A percentile compares a stretch with the other conserved stretches of the same genome.
Conservation (phyloP, 768 basidiomycete genomes). For the Suillus cothurnatus region DNA sequence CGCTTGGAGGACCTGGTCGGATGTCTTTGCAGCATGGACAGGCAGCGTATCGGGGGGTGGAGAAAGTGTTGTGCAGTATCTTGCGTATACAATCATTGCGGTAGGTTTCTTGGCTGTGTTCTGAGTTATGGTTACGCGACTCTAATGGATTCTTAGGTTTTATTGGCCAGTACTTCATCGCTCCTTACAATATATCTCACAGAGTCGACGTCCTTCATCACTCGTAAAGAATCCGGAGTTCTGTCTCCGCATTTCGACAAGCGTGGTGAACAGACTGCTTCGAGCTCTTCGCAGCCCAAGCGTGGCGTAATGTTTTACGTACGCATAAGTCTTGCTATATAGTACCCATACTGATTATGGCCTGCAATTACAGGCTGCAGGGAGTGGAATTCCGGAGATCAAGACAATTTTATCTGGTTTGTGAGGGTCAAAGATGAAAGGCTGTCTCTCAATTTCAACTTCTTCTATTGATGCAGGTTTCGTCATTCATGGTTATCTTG, state of each 20-base stretch:
- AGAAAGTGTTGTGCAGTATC: slow-evolving; percentile 59
- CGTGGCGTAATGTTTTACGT: slow-evolving; percentile 86
- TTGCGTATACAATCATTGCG: slow-evolving; percentile 73
- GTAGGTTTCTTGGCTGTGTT: slow-evolving; percentile 49
- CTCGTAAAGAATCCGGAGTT: slow-evolving; percentile 87
- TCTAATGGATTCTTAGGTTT: slow-evolving; percentile 47
- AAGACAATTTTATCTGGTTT: slow-evolving; percentile 89
- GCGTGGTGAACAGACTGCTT: slow-evolving; percentile 25
- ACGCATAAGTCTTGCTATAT: slow-evolving; percentile 31
- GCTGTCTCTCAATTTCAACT: slow-evolving; percentile 9
- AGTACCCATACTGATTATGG: slow-evolving; percentile 4
- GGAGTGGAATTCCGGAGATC: slow-evolving; percentile 95
- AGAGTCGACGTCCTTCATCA: slow-evolving; percentile 84
- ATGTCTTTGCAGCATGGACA: slow-evolving; percentile 44
- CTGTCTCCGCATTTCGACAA: slow-evolving; percentile 50
- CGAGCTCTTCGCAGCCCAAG: slow-evolving; percentile 35
- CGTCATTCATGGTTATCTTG: slow-evolving; percentile 97
- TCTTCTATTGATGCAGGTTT: slow-evolving; percentile 57
- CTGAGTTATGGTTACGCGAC: slow-evolving; percentile 2
- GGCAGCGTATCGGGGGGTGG: slow-evolving; percentile 28
- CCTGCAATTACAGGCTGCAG: slow-evolving; percentile 67
- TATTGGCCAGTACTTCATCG: slow-evolving; percentile 71
- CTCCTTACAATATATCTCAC: slow-evolving; percentile 87
- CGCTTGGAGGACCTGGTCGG: slow-evolving; percentile 78
- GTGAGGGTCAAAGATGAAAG: slow-evolving; percentile 9